Base-by-base conservation (phyloP, 2,329 filamentous ascomycete species). In the Diaporthe eres region DNA sequence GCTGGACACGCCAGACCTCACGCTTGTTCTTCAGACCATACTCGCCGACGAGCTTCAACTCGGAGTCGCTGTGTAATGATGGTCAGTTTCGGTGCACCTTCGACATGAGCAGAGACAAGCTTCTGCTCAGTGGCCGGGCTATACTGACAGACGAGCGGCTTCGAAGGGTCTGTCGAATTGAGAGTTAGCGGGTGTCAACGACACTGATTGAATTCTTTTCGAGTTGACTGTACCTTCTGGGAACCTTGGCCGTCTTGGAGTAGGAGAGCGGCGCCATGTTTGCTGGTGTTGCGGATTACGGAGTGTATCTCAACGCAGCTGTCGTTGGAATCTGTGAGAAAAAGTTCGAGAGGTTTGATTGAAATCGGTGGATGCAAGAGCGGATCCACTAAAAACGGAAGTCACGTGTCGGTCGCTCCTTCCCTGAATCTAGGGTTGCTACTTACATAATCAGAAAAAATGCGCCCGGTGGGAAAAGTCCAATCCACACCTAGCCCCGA, bases 1-100 rank as follows among this genome's bases (percentile, higher is more conserved):
- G 94, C 92, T 95, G 94, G 90, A 99, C 97, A 90, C 97, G 95
- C 97, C 97, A 99, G 87, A 99, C 97, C 92, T 99, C 97, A 92
- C 97, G 96, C 95, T 99, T 99, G 93, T 99, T 99, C 90, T 96
- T 95, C 85, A 99, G 95, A 90, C 97, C 97, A 92, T 97, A 99
- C 92, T 99, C 97, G 90, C 97, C 97, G 85, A 99, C 96, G 89
- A 97, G 94, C 94, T 99, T 99, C 89, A 99, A 91, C 92, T 99
- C 97, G 86, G 96, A 95, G 92, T 99, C 97, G 91, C 97, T 98
- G 91, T 86, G 84, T 82, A 81, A 81, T 83, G 79, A 86, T 85
- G 84, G 90, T 94, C 92, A 94, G 94, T 94, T 90, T 87, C 82
- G 81, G 81, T 87, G 92, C 90, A 92, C 91, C 92, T 91, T 91